These are phyloP conservation scores for Thielaviopsis populi DNA, from an alignment of 2,329 filamentous ascomycete genomes.

Conservation along the genomic window DNA sequence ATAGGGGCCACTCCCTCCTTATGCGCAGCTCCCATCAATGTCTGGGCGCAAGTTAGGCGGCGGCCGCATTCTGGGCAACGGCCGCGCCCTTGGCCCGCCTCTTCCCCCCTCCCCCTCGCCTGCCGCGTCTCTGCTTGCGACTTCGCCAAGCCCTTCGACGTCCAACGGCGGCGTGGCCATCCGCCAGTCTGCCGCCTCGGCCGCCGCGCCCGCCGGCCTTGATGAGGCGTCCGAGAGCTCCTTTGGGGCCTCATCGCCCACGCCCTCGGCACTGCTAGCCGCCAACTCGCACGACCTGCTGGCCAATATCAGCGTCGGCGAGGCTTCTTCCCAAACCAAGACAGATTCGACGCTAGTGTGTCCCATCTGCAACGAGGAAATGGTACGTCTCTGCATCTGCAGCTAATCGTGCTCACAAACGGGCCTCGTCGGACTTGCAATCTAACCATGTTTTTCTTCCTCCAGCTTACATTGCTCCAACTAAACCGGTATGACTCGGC, in stretches of 20 bases:
- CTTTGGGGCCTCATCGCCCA: constrained; percentile 51
- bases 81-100: constrained; percentile 62
- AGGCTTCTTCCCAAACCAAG: constrained; percentile 33
- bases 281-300: constrained; percentile 63
- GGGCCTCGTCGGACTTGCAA: not conserved
- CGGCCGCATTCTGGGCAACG: constrained; percentile 78
- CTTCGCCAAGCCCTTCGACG: constrained; percentile 10
- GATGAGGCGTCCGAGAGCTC: constrained; percentile 6
- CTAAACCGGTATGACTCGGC: constrained; percentile 49
- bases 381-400: constrained; percentile 43
- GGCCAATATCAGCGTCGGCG: constrained; percentile 61
- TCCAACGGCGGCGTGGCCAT: constrained; percentile 2
- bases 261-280: constrained; percentile 46
- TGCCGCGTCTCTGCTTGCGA: constrained; percentile 24
- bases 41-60: constrained; percentile 77
- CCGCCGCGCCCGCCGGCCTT: not conserved
- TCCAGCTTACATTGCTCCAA: constrained; percentile 75
- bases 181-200: not conserved
- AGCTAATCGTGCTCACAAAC: constrained; percentile 17
- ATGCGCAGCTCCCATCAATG: constrained; percentile 36
- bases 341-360: constrained; percentile 60
- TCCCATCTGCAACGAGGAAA: constrained; percentile 97
- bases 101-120: constrained; percentile 25
- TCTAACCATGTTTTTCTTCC: constrained; percentile 3
- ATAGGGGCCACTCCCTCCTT: not conserved